Percentiles rank a stretch among this genome's conserved stretches.
phyloP scores from a whole-genome alignment of 2,329 filamentous ascomycete species.

The Didymella lethalis region DNA sequence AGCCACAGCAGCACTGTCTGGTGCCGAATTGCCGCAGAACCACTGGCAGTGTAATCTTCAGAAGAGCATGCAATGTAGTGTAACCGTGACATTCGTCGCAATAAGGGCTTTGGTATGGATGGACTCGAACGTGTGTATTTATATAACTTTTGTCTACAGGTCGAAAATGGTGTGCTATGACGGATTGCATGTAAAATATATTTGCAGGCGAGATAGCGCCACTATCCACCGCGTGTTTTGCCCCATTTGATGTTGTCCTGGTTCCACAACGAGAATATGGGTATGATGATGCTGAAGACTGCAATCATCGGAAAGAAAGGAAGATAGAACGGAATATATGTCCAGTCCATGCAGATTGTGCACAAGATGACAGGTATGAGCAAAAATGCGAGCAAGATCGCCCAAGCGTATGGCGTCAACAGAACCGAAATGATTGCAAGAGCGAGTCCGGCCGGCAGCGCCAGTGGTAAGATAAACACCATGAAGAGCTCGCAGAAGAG shows the following conservation, averaged over 20 bases:
- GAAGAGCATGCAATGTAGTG: neutral
- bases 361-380: neutral
- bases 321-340: neutral
- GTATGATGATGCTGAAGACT: neutral
- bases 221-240: neutral
- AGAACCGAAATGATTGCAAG: neutral
- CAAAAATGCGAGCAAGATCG: neutral
- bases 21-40: neutral
- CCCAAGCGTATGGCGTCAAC: neutral
- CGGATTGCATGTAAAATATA: neutral
- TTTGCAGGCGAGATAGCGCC: neutral
- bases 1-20: neutral
- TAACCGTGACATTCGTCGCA: neutral
- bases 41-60: neutral
- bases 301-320: neutral
- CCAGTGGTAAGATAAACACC: neutral
- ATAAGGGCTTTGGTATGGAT: neutral
- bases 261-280: neutral
- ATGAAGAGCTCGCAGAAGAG: neutral
- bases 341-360: neutral
- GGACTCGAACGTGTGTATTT: neutral
- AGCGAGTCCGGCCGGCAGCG: neutral
- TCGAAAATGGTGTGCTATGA: neutral
- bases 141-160: neutral
- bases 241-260: neutral